phyloP scores from a whole-genome alignment of 148 eudicot species.

The Dysphania ambrosioides region DNA sequence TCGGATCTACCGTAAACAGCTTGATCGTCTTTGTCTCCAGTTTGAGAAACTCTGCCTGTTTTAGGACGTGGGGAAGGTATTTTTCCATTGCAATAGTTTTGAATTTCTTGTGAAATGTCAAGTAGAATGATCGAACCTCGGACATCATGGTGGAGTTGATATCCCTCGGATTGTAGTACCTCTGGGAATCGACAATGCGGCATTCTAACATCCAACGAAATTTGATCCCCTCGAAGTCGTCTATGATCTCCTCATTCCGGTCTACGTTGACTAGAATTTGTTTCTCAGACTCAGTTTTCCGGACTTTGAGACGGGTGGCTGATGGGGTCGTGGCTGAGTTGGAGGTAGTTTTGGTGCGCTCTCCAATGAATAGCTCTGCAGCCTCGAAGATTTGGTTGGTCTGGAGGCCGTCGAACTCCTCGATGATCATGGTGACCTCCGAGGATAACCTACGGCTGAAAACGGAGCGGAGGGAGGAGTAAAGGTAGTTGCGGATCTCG shows the following conservation, averaged over 20 bases:
- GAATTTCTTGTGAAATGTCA: conserved; percentile 32
- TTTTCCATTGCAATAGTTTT: conserved; percentile 27
- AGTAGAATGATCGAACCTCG: conserved; percentile 33
- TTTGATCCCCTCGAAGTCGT: conserved; percentile 29
- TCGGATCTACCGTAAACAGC: conserved; percentile 30
- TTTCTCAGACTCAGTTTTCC: conserved; percentile 32
- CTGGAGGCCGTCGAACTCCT: conserved; percentile 45
- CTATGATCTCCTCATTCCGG: conserved; percentile 31
- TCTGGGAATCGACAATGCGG: background rate
- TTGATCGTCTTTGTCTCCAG: conserved; percentile 35
- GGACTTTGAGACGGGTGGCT: conserved; percentile 36
- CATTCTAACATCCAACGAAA: conserved; percentile 40
- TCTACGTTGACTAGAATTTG: conserved; percentile 33
- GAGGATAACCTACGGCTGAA: conserved; percentile 36
- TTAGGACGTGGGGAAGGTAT: conserved; percentile 42
- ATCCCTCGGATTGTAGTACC: conserved; percentile 28
- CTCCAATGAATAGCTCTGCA: conserved; percentile 37
- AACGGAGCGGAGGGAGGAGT: conserved; percentile 32
- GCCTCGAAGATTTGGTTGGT: conserved; percentile 49
- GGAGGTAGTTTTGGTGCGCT: conserved; percentile 22
- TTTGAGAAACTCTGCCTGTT: conserved; percentile 26
- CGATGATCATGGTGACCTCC: conserved; percentile 39
- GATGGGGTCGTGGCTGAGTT: conserved; percentile 21
- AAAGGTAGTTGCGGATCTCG: conserved; percentile 36
- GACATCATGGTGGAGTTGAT: conserved; percentile 26